phyloP scores from a whole-genome alignment of 306 rosid species.

The Glycine latifolia region DNA sequence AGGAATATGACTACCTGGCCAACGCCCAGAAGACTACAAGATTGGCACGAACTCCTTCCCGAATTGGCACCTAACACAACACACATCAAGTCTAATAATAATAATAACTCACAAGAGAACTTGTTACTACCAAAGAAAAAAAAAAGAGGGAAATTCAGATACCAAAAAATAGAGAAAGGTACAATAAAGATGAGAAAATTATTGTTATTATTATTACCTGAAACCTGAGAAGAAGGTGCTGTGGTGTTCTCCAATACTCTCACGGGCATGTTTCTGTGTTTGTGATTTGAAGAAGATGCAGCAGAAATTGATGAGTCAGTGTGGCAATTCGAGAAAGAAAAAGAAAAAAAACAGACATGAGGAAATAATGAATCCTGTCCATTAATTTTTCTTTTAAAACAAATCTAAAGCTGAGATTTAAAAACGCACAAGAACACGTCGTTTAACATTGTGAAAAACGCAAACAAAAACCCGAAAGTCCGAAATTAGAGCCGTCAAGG shows the following conservation, averaged over 20 bases:
- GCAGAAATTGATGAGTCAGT: not conserved
- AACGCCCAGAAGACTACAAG: slow-evolving; percentile 76
- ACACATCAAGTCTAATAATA: not conserved
- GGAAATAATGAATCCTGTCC: no score
- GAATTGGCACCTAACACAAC: slow-evolving; percentile 69
- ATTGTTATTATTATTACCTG: slow-evolving; percentile 52
- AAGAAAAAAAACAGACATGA: no score
- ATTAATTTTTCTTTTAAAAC: no score
- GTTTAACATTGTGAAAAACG: no score
- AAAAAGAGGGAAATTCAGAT: no score
- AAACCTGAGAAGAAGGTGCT: slow-evolving; percentile 63
- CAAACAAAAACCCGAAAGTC: no score
- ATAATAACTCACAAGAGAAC: not conserved
- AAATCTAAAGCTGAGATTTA: no score
- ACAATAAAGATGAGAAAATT: not conserved
- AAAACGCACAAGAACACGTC: no score
- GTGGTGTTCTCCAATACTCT: slow-evolving; percentile 77
- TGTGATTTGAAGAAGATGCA: not conserved
- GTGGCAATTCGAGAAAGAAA: no score
- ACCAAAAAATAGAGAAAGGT: no score
- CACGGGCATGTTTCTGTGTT: slow-evolving; percentile 67
- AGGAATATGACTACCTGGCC: slow-evolving; percentile 69
- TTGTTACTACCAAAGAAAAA: no score
- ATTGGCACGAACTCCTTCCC: slow-evolving; percentile 61
- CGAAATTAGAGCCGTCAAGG: no score